Evolutionary conservation across 1,284 basidiomycete genomes (phyloP).

Genomic region (Melampsora larici-populina): DNA sequence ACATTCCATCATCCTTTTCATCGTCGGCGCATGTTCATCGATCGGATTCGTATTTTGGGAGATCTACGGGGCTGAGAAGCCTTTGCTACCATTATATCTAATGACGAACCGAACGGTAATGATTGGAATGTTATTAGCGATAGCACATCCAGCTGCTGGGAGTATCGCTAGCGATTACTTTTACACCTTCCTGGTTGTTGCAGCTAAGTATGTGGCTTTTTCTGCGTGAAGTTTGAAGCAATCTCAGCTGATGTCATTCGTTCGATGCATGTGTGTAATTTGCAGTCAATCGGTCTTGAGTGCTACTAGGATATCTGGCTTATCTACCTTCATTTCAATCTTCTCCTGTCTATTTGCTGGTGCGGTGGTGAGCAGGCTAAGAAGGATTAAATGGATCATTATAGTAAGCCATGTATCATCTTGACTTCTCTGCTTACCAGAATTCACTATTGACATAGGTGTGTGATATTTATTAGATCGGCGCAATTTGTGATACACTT

Average conservation of each 20-base stretch:
- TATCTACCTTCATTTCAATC: slow-evolving; percentile 14
- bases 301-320: slow-evolving; percentile 18
- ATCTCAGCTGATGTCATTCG: too few relatives aligned
- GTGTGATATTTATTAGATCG: not conserved
- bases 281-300: slow-evolving; percentile 11
- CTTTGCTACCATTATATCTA: slow-evolving; percentile 53
- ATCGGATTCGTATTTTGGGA: slow-evolving; percentile 52
- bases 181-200: slow-evolving; percentile 47
- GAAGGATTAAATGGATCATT: slow-evolving; percentile 21
- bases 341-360: slow-evolving; percentile 17
- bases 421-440: not conserved
- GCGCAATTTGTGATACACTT: slow-evolving; percentile 16
- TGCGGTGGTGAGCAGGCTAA: not conserved
- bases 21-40: slow-evolving; percentile 49
- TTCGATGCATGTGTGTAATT: not conserved
- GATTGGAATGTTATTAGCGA: slow-evolving; percentile 50
- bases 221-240: too few relatives aligned
- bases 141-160: slow-evolving; percentile 53
- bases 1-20: slow-evolving; percentile 52
- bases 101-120: slow-evolving; percentile 53
- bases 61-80: slow-evolving; percentile 51
- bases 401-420: not conserved
- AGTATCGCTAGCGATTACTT: slow-evolving; percentile 52
- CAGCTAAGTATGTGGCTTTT: slow-evolving; percentile 22
- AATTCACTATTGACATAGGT: too few relatives aligned